A percentile compares a stretch with the other conserved stretches of the same genome.
phyloP scores from a whole-genome alignment of 2,329 filamentous ascomycete species.

The Penicillium italicum region DNA sequence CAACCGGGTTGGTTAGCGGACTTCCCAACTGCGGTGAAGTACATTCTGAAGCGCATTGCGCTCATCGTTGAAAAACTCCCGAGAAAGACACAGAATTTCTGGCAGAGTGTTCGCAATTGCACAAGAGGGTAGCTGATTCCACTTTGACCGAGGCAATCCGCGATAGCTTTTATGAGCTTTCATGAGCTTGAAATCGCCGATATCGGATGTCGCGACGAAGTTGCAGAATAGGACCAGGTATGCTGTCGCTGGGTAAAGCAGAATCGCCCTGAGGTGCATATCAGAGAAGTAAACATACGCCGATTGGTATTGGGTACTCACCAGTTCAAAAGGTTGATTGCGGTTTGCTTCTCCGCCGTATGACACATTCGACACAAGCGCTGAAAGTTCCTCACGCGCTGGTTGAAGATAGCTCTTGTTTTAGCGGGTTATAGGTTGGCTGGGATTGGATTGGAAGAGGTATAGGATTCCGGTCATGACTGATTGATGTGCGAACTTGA shows the following conservation, averaged over 20 bases:
- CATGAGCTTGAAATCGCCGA: slow-evolving; percentile 20
- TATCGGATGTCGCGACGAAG: slow-evolving; percentile 16
- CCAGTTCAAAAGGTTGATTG: slow-evolving; percentile 20
- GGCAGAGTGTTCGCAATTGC: slow-evolving; percentile 14
- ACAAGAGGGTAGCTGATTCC: slow-evolving; percentile 17
- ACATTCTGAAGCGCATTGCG: not conserved
- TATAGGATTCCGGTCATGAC: slow-evolving; percentile 21
- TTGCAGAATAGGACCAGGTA: slow-evolving; percentile 25
- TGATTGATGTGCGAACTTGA: slow-evolving; percentile 22
- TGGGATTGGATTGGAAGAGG: slow-evolving; percentile 9
- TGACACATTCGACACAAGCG: slow-evolving; percentile 18
- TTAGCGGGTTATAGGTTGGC: not conserved
- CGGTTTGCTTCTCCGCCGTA: slow-evolving; percentile 14
- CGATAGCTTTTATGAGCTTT: slow-evolving; percentile 17
- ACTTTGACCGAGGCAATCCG: slow-evolving; percentile 11
- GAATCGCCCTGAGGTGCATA: slow-evolving; percentile 15
- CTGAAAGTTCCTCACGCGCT: slow-evolving; percentile 20
- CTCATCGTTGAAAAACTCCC: slow-evolving; percentile 7
- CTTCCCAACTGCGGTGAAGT: not conserved
- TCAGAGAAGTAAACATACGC: not conserved
- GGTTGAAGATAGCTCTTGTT: slow-evolving; percentile 15
- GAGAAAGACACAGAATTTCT: slow-evolving; percentile 17
- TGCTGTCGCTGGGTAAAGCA: slow-evolving; percentile 23
- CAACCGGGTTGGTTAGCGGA: not conserved
- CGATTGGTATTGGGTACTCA: not conserved